phyloP scores from a whole-genome alignment of 306 rosid genomes.

The Prunus campanulata region DNA sequence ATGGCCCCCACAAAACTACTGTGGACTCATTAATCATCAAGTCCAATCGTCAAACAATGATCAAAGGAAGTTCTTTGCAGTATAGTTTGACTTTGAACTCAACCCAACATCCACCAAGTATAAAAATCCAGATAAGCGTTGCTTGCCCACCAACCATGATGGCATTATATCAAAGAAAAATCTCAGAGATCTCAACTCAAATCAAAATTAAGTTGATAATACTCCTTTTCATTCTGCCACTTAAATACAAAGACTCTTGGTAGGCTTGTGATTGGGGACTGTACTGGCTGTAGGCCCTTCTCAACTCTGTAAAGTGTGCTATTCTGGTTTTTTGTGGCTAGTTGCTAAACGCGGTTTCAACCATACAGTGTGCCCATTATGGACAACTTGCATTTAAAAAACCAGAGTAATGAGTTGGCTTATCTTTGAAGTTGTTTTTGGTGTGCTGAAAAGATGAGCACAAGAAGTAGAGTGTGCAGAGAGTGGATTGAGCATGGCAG shows the following conservation, averaged over 20 bases:
- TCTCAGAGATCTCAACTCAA: not conserved
- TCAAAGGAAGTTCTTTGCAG: conserved; percentile 11
- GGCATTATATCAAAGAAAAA: too few relatives aligned
- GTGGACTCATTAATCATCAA: conserved; percentile 7
- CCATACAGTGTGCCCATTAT: conserved; percentile 1
- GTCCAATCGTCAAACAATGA: not conserved
- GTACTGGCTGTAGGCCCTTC: too few relatives aligned
- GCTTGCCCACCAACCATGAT: too few relatives aligned
- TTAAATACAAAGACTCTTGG: too few relatives aligned
- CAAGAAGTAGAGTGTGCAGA: not conserved
- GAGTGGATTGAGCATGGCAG: not conserved
- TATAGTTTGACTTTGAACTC: conserved; percentile 12
- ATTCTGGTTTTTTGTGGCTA: too few relatives aligned
- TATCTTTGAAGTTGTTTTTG: not conserved
- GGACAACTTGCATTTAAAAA: conserved; percentile 17
- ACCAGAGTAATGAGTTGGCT: not conserved
- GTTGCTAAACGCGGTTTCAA: not conserved
- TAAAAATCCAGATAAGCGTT: too few relatives aligned
- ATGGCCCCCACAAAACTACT: not conserved
- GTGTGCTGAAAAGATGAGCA: not conserved
- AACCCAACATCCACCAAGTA: not conserved
- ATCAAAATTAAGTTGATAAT: too few relatives aligned
- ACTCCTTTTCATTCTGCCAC: too few relatives aligned
- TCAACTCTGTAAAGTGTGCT: too few relatives aligned
- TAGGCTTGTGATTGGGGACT: too few relatives aligned